These are phyloP conservation scores for Saturnispora zaruensis DNA, from an alignment of 805 yeast species.

Conservation along the genomic window DNA sequence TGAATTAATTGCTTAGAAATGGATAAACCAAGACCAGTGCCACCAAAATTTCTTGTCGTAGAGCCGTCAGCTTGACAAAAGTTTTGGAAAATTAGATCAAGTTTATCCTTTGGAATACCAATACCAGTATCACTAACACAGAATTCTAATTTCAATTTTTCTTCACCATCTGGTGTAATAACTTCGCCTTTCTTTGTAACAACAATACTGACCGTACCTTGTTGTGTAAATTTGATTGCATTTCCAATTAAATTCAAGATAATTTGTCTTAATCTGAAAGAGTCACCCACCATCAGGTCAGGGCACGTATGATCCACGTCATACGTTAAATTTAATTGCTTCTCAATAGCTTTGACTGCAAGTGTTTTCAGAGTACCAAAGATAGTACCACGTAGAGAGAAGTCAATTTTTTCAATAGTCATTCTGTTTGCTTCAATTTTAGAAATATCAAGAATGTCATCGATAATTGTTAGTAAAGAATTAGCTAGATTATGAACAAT, in stretches of 20 bases:
- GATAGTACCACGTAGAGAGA: slow-evolving; percentile 76
- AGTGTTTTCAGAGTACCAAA: slow-evolving; percentile 85
- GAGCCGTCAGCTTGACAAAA: slow-evolving; percentile 94
- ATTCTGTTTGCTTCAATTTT: slow-evolving; percentile 89
- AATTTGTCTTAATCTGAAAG: slow-evolving; percentile 81
- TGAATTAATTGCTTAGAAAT: slow-evolving; percentile 82
- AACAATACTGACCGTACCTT: slow-evolving; percentile 71
- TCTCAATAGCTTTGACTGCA: slow-evolving; percentile 85
- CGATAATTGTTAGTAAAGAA: slow-evolving; percentile 77
- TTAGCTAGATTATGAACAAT: slow-evolving; percentile 85
- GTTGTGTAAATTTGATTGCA: slow-evolving; percentile 79
- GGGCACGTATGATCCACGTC: slow-evolving; percentile 84
- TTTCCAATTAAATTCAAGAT: slow-evolving; percentile 81
- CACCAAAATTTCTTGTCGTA: slow-evolving; percentile 86
- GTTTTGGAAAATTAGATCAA: slow-evolving; percentile 79
- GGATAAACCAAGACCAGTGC: slow-evolving; percentile 83
- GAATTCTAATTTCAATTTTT: slow-evolving; percentile 57
- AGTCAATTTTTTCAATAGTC: slow-evolving; percentile 87
- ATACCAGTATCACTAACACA: slow-evolving; percentile 89
- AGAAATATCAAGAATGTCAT: slow-evolving; percentile 84
- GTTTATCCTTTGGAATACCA: slow-evolving; percentile 78
- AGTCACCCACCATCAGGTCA: slow-evolving; percentile 79
- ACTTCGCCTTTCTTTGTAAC: slow-evolving; percentile 34
- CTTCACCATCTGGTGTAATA: slow-evolving; percentile 26
- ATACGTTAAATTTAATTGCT: slow-evolving; percentile 69